These are phyloP conservation scores for Pichia thaimueangensis DNA, from an alignment of 805 yeast genomes.

Conservation along the genomic window DNA sequence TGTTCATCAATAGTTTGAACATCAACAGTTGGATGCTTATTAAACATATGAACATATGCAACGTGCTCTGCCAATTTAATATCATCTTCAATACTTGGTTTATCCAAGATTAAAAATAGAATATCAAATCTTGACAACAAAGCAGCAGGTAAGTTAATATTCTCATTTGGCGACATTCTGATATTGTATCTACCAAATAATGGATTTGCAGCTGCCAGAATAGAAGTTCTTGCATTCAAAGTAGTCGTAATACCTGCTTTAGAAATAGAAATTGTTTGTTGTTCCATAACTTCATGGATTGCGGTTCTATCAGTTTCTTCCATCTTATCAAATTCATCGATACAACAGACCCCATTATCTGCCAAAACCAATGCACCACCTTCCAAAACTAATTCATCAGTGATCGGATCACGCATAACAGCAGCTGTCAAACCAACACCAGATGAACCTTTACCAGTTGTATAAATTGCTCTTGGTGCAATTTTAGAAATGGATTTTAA, in stretches of 20 bases:
- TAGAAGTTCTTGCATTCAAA: constrained; percentile 89
- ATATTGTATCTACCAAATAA: constrained; percentile 92
- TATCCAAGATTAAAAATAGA: constrained; percentile 78
- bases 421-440: constrained; percentile 99
- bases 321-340: constrained; percentile 99
- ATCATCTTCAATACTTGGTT: constrained; percentile 73
- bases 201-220: constrained; percentile 98
- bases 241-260: constrained; percentile 98
- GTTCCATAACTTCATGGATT: constrained; percentile 99
- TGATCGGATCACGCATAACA: constrained; percentile 97
- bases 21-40: constrained; percentile 72
- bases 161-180: constrained; percentile 83
- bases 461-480: constrained; percentile 94
- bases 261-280: constrained; percentile 93
- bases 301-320: constrained; percentile 96
- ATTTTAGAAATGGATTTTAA: constrained; percentile 85
- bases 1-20: constrained; percentile 72
- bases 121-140: constrained; percentile 91
- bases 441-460: constrained; percentile 97
- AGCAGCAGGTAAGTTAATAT: constrained; percentile 95
- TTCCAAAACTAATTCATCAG: constrained; percentile 96
- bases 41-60: constrained; percentile 92
- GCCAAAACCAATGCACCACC: constrained; percentile 97
- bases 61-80: constrained; percentile 88
- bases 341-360: constrained; percentile 96